Percentiles rank a stretch among this genome's conserved stretches.
Conservation (phyloP, 768 basidiomycete genomes). For the Trichaptum fuscoviolaceum region DNA sequence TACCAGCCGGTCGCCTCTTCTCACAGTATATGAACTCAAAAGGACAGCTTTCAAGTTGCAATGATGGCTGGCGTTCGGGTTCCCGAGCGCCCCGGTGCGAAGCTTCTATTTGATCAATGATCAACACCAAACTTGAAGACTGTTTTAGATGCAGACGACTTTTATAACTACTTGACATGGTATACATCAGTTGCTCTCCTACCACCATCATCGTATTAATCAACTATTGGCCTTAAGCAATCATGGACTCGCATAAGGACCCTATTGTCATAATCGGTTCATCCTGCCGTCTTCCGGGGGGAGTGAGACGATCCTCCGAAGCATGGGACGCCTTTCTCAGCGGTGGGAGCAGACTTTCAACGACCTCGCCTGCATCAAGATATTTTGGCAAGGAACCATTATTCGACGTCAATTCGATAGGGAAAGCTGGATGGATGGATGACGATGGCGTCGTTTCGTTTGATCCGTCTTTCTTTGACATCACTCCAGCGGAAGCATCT, state of each 20-base stretch:
- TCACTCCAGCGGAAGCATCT: slow-evolving; percentile 3
- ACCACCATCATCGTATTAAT: too few species aligned
- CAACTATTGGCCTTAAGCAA: not conserved
- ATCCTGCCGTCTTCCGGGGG: slow-evolving; percentile 3
- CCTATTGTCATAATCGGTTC: not conserved
- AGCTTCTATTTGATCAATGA: too few species aligned
- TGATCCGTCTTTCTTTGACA: slow-evolving; percentile 2
- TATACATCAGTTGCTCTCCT: too few species aligned
- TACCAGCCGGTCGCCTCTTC: too few species aligned
- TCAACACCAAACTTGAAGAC: too few species aligned
- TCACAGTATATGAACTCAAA: too few species aligned
- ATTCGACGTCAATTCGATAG: not conserved
- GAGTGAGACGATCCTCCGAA: not conserved
- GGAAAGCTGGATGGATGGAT: not conserved
- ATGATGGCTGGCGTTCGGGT: too few species aligned
- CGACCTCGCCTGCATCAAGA: not conserved
- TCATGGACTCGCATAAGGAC: not conserved
- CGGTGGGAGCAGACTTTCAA: not conserved
- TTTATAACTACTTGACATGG: too few species aligned
- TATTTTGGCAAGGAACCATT: not conserved
- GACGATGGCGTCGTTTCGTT: not conserved
- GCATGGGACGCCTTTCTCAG: not conserved
- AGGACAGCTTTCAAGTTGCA: too few species aligned
- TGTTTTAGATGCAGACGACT: too few species aligned
- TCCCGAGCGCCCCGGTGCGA: too few species aligned